Percentiles rank a stretch among this genome's conserved stretches.
Evolutionary conservation across 1,284 basidiomycete species (phyloP).

Genomic region (Rhizoctonia solani): DNA sequence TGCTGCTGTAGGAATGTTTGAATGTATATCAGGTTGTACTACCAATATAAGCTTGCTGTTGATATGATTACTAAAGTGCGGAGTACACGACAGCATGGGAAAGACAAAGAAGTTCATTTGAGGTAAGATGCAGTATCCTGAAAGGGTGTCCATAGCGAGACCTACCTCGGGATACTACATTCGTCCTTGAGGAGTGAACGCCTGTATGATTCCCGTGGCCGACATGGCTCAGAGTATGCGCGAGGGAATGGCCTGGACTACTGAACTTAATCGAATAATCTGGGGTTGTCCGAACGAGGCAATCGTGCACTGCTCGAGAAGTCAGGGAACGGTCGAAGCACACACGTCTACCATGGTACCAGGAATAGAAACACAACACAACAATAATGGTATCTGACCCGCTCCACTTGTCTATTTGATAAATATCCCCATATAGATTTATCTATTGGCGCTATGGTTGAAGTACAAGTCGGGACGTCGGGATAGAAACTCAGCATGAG

Average conservation of each 20-base stretch:
- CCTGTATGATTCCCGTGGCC: neutral
- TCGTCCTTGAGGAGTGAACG: neutral
- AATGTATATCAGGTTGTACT: neutral
- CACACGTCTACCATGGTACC: neutral
- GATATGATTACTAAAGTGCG: neutral
- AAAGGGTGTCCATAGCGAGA: neutral
- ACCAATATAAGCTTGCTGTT: neutral
- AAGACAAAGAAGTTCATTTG: conserved; percentile 12
- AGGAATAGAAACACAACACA: neutral
- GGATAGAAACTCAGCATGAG: neutral
- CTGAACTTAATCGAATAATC: conserved; percentile 14
- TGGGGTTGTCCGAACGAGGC: conserved; percentile 25
- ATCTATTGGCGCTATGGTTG: neutral
- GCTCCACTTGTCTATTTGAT: conserved; percentile 3
- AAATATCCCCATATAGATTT: conserved; percentile 5
- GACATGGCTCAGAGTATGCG: neutral
- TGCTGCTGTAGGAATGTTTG: neutral
- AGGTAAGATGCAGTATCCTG: neutral
- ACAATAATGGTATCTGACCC: neutral
- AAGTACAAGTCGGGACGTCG: too few species aligned
- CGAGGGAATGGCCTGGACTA: conserved; percentile 14
- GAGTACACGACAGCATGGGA: conserved; percentile 4
- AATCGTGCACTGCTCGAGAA: neutral
- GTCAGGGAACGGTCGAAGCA: neutral
- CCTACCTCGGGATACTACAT: neutral